Evolutionary conservation across 2,329 filamentous ascomycete species (phyloP).

Genomic region (Thelonectria blattea): DNA sequence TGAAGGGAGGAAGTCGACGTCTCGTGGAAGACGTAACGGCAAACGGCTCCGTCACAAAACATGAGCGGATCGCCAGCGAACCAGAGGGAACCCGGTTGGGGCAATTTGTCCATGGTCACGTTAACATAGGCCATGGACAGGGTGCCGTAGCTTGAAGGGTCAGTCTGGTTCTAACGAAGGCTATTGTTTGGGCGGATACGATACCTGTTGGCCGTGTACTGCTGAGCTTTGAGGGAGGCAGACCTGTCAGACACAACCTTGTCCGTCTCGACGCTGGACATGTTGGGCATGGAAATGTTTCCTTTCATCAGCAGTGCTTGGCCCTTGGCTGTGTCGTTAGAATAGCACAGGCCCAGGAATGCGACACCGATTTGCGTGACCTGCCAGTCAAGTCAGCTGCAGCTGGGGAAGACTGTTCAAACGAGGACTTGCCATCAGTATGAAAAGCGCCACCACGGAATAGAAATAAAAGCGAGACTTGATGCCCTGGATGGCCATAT

Average conservation of each 20-base stretch:
- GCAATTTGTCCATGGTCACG: slow-evolving; percentile 30
- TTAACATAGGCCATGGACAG: slow-evolving; percentile 42
- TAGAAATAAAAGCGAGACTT: too few species aligned
- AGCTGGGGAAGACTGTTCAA: too few species aligned
- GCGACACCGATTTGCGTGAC: slow-evolving; percentile 51
- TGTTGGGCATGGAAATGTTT: slow-evolving; percentile 44
- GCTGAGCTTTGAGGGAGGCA: slow-evolving; percentile 40
- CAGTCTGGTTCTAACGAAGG: fast-evolving
- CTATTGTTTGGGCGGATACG: neutral
- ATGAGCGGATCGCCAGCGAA: slow-evolving; percentile 39
- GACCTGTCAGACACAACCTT: slow-evolving; percentile 36
- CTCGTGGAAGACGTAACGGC: slow-evolving; percentile 49
- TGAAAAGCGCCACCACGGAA: too few species aligned
- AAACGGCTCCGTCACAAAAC: slow-evolving; percentile 41
- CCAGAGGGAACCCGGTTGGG: slow-evolving; percentile 40
- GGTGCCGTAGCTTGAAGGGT: slow-evolving; percentile 45
- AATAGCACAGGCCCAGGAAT: slow-evolving; percentile 50
- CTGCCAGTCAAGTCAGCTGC: slow-evolving; percentile 27
- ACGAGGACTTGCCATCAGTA: slow-evolving; percentile 17
- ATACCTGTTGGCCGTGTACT: slow-evolving; percentile 51
- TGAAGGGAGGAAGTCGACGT: slow-evolving; percentile 19
- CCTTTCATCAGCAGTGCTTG: slow-evolving; percentile 42
- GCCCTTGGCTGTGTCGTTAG: slow-evolving; percentile 46
- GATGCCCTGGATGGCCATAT: too few species aligned
- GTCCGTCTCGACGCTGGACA: slow-evolving; percentile 44